Percentiles rank a stretch among this genome's conserved stretches.
These are phyloP conservation scores for Suillus discolor DNA, from an alignment of 768 basidiomycete species.

Conservation along the genomic window DNA sequence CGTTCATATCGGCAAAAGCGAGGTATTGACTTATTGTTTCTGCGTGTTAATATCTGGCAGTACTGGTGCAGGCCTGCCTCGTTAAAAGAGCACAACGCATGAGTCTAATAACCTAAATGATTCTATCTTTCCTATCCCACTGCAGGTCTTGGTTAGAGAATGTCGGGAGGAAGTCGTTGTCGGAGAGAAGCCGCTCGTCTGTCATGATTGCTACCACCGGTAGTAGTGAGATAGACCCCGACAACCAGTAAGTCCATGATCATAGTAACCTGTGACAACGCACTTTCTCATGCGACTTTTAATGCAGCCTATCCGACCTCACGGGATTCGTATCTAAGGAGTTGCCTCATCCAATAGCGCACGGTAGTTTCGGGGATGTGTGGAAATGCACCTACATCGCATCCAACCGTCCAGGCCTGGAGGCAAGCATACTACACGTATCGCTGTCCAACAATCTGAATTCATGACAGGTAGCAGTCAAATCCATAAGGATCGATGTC, in stretches of 20 bases:
- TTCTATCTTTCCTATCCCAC: background rate
- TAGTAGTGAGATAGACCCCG: background rate
- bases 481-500: slow-evolving; percentile 8
- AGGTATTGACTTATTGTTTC: too few relatives aligned
- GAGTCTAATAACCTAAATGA: background rate
- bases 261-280: background rate
- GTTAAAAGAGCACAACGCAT: background rate
- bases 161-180: background rate
- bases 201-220: background rate
- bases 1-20: too few relatives aligned
- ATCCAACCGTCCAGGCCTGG: background rate
- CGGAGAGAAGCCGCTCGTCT: background rate
- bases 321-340: slow-evolving; percentile 2
- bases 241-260: background rate
- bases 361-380: slow-evolving; percentile 13
- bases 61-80: too few relatives aligned
- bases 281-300: background rate
- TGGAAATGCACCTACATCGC: slow-evolving; percentile 10
- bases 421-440: background rate
- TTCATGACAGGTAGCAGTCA: slow-evolving; percentile 13
- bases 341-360: background rate
- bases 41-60: too few relatives aligned
- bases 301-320: slow-evolving; percentile 3
- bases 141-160: background rate
- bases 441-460: background rate